Evolutionary conservation across 768 basidiomycete genomes (phyloP).

Genomic region (Boletus rubropictus): DNA sequence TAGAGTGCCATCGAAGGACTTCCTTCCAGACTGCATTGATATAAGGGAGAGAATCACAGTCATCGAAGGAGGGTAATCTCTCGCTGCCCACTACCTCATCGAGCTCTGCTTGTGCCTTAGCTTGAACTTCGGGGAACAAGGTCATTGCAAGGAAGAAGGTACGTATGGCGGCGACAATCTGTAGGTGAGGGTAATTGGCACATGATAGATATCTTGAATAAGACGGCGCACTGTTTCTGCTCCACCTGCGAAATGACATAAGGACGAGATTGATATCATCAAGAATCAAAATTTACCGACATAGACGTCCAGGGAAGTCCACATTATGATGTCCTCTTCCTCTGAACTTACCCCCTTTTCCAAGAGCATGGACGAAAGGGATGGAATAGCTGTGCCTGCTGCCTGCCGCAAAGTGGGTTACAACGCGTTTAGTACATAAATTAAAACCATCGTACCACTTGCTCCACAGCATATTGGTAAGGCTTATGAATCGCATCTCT

Average conservation of each 20-base stretch:
- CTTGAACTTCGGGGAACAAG: constrained; percentile 21
- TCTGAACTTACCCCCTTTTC: constrained; percentile 7
- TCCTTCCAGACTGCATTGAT: constrained; percentile 24
- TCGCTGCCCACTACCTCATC: constrained; percentile 20
- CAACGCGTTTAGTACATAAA: background rate
- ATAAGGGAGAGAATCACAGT: constrained; percentile 23
- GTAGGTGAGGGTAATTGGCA: background rate
- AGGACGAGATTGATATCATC: background rate
- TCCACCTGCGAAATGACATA: constrained; percentile 25
- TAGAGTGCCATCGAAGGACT: constrained; percentile 21
- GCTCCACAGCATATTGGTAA: constrained; percentile 38
- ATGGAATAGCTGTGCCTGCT: constrained; percentile 11
- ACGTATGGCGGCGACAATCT: constrained; percentile 14
- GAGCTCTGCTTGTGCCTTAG: constrained; percentile 22
- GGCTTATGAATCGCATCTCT: constrained; percentile 40
- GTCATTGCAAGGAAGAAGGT: constrained; percentile 25
- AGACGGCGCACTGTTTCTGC: constrained; percentile 39
- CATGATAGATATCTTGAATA: constrained; percentile 35
- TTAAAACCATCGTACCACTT: constrained; percentile 35
- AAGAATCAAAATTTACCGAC: constrained; percentile 2
- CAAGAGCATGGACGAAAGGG: constrained; percentile 17
- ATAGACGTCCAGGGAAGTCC: constrained; percentile 9
- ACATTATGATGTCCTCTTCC: constrained; percentile 20
- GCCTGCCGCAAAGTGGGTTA: constrained; percentile 11
- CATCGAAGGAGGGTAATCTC: constrained; percentile 17